Evolutionary conservation across 2,329 filamentous ascomycete genomes (phyloP).

Genomic region (Penicillium sp.): DNA sequence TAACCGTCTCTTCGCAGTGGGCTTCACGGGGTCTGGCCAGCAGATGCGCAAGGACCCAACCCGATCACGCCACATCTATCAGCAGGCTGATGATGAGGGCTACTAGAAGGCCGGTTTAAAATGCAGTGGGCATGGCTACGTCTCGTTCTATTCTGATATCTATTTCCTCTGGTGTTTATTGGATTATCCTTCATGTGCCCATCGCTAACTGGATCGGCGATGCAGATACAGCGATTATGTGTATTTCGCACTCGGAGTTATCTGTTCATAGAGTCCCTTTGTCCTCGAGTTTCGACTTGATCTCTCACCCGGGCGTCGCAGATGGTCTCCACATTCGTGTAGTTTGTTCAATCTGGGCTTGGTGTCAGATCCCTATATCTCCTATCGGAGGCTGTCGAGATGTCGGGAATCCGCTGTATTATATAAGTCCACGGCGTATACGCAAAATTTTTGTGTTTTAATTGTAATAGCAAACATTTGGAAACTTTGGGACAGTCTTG

Average conservation of each 20-base stretch:
- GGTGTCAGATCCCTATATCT: neutral
- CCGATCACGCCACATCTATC: slow-evolving; percentile 79
- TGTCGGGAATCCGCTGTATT: no score
- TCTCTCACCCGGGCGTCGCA: neutral
- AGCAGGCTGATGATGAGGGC: slow-evolving; percentile 69
- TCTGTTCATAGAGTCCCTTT: slow-evolving; percentile 21
- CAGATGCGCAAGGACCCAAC: slow-evolving; percentile 90
- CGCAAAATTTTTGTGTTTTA: no score
- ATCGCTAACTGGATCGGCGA: slow-evolving; percentile 31
- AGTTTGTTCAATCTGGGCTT: neutral
- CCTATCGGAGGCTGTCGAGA: neutral
- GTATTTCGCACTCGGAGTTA: slow-evolving; percentile 15
- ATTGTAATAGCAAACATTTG: no score
- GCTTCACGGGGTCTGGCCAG: slow-evolving; percentile 93
- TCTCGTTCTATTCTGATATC: slow-evolving; percentile 12
- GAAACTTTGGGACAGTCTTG: no score
- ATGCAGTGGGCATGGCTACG: slow-evolving; percentile 5
- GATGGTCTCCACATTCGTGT: neutral
- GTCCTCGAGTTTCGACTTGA: neutral
- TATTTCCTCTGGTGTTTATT: slow-evolving; percentile 14
- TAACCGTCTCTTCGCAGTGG: slow-evolving; percentile 60
- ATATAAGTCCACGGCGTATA: no score
- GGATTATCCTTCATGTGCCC: slow-evolving; percentile 13
- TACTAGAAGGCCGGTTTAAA: slow-evolving; percentile 29
- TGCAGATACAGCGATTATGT: slow-evolving; percentile 25